A percentile compares a stretch with the other conserved stretches of the same genome.
Conservation (phyloP, 805 yeast genomes). For the Pichia insulana region DNA sequence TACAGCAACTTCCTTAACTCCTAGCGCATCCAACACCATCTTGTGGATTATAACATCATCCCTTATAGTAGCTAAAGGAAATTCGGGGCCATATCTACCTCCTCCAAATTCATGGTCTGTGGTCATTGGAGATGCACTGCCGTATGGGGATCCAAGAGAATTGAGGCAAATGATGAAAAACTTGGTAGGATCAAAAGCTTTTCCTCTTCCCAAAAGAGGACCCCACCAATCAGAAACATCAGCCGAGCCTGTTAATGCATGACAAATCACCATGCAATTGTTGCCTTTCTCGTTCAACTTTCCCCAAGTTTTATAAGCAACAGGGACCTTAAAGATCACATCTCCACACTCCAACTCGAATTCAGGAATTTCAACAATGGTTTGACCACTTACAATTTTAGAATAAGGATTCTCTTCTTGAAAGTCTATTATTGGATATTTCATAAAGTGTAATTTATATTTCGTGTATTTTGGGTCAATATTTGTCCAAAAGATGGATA, state of each 20-base stretch:
- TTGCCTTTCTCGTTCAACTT: constrained; percentile 56
- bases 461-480: too few relatives aligned
- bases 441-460: constrained; percentile 10
- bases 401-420: constrained; percentile 62
- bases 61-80: constrained; percentile 87
- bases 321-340: constrained; percentile 61
- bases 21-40: constrained; percentile 67
- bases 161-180: constrained; percentile 84
- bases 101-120: constrained; percentile 67
- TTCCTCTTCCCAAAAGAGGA: constrained; percentile 74
- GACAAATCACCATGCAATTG: constrained; percentile 86
- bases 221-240: constrained; percentile 99
- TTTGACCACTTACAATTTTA: constrained; percentile 65
- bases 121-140: constrained; percentile 86
- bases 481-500: too few relatives aligned
- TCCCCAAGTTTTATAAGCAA: constrained; percentile 97
- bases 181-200: constrained; percentile 85
- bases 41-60: constrained; percentile 83
- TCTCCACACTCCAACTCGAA: constrained; percentile 79
- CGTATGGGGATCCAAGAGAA: constrained; percentile 95
- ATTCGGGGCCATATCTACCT: constrained; percentile 82
- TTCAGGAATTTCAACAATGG: constrained; percentile 67
- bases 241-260: constrained; percentile 91
- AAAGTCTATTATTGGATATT: constrained; percentile 32
- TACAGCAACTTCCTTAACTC: constrained; percentile 70